Percentiles rank a stretch among this genome's conserved stretches.
These are phyloP conservation scores for Zymoseptoria crescenta DNA, from an alignment of 2,329 filamentous ascomycete species.

Conservation along the genomic window DNA sequence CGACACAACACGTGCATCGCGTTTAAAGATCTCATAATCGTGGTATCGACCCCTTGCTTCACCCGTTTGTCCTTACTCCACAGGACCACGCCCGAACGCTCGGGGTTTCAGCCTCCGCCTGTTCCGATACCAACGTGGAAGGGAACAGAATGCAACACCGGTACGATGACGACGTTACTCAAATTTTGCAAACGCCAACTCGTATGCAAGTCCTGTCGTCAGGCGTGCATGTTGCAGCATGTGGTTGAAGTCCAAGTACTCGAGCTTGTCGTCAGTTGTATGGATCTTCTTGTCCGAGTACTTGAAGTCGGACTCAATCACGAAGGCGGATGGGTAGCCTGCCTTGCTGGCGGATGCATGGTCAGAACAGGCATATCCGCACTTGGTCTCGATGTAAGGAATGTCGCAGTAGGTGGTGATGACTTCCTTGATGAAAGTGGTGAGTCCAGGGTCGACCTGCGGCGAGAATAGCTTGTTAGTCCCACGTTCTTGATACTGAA, in stretches of 20 bases:
- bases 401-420: conserved; percentile 71
- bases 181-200: conserved; percentile 72
- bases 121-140: neutral
- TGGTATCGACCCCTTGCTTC: conserved; percentile 1
- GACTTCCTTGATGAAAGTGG: conserved; percentile 82
- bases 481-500: neutral
- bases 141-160: neutral
- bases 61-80: neutral
- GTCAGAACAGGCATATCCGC: conserved; percentile 76
- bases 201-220: conserved; percentile 75
- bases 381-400: conserved; percentile 78
- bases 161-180: conserved; percentile 25
- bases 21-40: neutral
- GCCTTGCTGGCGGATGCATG: conserved; percentile 67
- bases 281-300: conserved; percentile 60
- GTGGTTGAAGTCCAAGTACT: conserved; percentile 73
- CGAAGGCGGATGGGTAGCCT: conserved; percentile 67
- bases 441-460: conserved; percentile 67
- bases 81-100: neutral
- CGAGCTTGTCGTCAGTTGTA: conserved; percentile 58
- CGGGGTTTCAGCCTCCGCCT: neutral
- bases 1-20: conserved; percentile 1
- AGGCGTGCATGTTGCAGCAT: conserved; percentile 86
- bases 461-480: neutral
- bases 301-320: conserved; percentile 66